Base-by-base conservation (phyloP, 2,329 filamentous ascomycete species). In the Stylonectria norvegica region DNA sequence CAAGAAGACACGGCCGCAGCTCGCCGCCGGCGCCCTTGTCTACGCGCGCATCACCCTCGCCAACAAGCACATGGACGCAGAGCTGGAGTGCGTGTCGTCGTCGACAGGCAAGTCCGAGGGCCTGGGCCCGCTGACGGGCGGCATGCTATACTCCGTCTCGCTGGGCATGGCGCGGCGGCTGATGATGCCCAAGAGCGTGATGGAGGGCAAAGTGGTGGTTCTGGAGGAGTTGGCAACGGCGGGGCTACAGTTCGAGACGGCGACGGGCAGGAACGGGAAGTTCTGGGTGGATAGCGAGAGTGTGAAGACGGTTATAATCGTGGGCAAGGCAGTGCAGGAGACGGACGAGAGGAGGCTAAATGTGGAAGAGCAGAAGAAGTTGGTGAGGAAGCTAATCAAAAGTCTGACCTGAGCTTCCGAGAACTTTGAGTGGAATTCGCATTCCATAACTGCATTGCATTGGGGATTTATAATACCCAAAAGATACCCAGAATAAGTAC, bases 41-140 rank as follows among this genome's bases (percentile, higher is more conserved):
- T 97, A 97, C 68, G 91, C 90, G 25, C 85, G 91, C 47, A 81
- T 98, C 30, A 72, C 78, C 19, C 78, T 85, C 28, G 84, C 86
- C 14, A 85, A 88, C 57, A 83, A 84, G 49, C 85, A 90, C 64
- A 88, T 90, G 69, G 89, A 96, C 58, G 78, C 89, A 1, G 93
- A 97, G 67, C 71, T 98, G 31, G 89, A 94, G 57, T 97, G 93
- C 63, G 84, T 95, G 31, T 88, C 89, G 48, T 76, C 87, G 0
- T 77, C 84, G 2, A 96, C 90, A 0, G 91, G 91, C 18, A 95
- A 94, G 58, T 76, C 85, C 2, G 90, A 96, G 33, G 91, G 91
- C 0, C 71, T 97, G 12, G 93, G 93, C 0, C 86, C 87, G 5
- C 67, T 98, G 36, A 81, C 75, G 3, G 88, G 85, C 7, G 93